phyloP scores from a whole-genome alignment of 257 asterid genomes.

The Fraxinus pennsylvanica region DNA sequence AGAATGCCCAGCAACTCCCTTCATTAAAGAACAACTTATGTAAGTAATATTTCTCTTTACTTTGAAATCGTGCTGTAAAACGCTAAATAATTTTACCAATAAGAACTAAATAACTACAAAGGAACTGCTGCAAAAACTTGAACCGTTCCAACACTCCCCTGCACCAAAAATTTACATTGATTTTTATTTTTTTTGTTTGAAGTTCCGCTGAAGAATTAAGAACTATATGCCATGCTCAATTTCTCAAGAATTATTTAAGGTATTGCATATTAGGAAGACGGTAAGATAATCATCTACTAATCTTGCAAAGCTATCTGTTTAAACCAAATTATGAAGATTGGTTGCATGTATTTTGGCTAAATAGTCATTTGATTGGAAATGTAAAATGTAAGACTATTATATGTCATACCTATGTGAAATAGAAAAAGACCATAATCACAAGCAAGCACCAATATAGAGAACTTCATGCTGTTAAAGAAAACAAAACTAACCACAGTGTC shows the following conservation, averaged over 20 bases:
- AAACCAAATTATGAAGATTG: too few species aligned
- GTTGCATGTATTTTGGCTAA: too few species aligned
- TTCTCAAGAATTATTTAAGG: not conserved
- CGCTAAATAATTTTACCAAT: not conserved
- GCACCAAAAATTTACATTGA: too few species aligned
- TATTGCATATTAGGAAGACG: not conserved
- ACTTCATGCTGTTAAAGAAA: not conserved
- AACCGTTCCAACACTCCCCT: not conserved
- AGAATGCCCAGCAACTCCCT: constrained; percentile 99
- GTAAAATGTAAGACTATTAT: too few species aligned
- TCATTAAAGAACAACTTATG: constrained; percentile 15
- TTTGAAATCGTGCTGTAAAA: not conserved
- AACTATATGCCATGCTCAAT: not conserved
- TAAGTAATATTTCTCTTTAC: not conserved
- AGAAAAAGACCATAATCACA: too few species aligned
- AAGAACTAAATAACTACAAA: not conserved
- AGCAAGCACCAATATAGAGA: too few species aligned
- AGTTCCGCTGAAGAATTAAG: not conserved
- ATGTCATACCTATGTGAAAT: too few species aligned
- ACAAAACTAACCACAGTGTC: constrained; percentile 69
- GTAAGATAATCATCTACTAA: not conserved
- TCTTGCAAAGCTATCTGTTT: too few species aligned
- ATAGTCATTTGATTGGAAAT: too few species aligned
- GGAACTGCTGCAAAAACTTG: too few species aligned
- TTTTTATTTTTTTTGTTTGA: too few species aligned